These are phyloP conservation scores for Yamadazyma spencermartinsiae DNA, from an alignment of 1,139 yeast species.

Conservation along the genomic window DNA sequence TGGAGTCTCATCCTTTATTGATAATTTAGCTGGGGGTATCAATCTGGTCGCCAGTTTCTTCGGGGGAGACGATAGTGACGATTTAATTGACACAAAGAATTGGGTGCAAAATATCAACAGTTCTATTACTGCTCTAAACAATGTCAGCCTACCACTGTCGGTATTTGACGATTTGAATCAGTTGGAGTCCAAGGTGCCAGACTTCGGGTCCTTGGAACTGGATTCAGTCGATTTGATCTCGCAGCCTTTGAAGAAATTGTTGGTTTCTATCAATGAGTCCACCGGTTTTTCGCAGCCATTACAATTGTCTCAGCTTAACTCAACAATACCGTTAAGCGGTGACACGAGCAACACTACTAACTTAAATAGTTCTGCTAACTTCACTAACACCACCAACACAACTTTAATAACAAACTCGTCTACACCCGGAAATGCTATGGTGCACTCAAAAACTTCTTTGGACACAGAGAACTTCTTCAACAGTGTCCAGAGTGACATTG, in stretches of 20 bases:
- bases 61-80: constrained; percentile 42
- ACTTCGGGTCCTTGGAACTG: constrained; percentile 50
- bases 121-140: constrained; percentile 55
- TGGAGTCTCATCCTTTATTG: constrained; percentile 10
- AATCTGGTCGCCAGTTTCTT: constrained; percentile 45
- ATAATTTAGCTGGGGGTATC: constrained; percentile 10
- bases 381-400: constrained; percentile 11
- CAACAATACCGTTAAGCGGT: background rate
- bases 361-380: background rate
- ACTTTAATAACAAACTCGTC: too few relatives aligned
- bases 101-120: constrained; percentile 51
- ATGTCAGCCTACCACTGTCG: constrained; percentile 62
- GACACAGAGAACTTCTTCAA: constrained; percentile 19
- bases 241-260: constrained; percentile 21
- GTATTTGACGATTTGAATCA: constrained; percentile 53
- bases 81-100: constrained; percentile 9
- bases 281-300: constrained; percentile 1
- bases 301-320: background rate
- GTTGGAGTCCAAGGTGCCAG: constrained; percentile 51
- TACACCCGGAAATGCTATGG: too few relatives aligned
- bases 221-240: constrained; percentile 25
- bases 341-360: too few relatives aligned
- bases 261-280: constrained; percentile 12
- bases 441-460: background rate
- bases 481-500: constrained; percentile 4